These are phyloP conservation scores for Stephanodiscus triporus DNA, from an alignment of 108 stramenopile genomes.

Conservation along the genomic window DNA sequence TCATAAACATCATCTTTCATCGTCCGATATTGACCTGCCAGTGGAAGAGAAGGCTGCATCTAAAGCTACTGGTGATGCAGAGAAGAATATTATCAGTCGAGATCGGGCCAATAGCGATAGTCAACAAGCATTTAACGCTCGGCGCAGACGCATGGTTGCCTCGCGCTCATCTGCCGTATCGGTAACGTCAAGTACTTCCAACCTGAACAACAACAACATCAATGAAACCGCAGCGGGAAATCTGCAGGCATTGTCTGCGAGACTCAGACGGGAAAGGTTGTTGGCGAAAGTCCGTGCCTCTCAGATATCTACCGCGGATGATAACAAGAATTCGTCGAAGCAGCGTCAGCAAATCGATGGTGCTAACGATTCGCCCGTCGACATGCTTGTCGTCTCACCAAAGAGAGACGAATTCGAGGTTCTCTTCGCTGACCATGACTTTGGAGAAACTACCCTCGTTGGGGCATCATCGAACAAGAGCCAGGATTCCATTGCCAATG, in stretches of 20 bases:
- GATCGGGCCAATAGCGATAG: conserved; percentile 9
- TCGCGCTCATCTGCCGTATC: conserved; percentile 4
- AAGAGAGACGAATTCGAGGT: conserved; percentile 39
- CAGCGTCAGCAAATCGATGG: not conserved
- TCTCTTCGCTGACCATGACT: conserved; percentile 24
- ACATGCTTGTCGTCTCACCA: conserved; percentile 20
- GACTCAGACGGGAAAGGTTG: conserved; percentile 5
- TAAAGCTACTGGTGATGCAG: not conserved
- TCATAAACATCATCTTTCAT: not conserved
- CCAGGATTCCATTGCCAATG: conserved; percentile 8
- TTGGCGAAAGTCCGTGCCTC: conserved; percentile 20
- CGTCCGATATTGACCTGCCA: not conserved
- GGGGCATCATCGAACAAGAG: not conserved
- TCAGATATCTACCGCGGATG: not conserved
- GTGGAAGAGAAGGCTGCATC: not conserved
- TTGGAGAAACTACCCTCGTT: not conserved
- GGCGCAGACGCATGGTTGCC: conserved; percentile 24
- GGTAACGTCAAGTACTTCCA: not conserved
- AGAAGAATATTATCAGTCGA: not conserved
- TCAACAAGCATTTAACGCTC: conserved; percentile 10
- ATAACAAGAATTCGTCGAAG: not conserved
- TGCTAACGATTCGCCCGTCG: not conserved
- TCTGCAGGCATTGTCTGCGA: not conserved
- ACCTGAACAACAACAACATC: not conserved
- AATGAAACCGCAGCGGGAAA: not conserved